These are phyloP conservation scores for Dactylellina sp. DNA, from an alignment of 2,329 filamentous ascomycete species.

Conservation along the genomic window DNA sequence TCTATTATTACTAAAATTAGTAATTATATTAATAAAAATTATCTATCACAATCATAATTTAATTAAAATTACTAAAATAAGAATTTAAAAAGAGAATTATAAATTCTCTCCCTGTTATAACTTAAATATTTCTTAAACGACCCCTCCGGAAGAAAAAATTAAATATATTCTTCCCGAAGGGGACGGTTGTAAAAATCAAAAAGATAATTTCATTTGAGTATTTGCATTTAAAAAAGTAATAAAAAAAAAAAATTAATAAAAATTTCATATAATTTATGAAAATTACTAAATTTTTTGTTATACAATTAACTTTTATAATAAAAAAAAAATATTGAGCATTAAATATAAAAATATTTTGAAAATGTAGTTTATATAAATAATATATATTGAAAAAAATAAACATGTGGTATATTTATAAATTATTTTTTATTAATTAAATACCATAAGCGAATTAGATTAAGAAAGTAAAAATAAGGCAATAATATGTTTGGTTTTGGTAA, in stretches of 20 bases:
- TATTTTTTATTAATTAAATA: constrained; percentile 11
- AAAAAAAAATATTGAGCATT: neutral
- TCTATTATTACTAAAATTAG: constrained; percentile 3
- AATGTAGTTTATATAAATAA: constrained; percentile 13
- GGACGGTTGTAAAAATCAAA: too few species aligned
- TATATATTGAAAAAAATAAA: constrained; percentile 24
- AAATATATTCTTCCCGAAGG: too few species aligned
- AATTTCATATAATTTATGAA: constrained; percentile 3
- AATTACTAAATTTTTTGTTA: neutral
- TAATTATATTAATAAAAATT: too few species aligned
- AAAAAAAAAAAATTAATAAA: constrained; percentile 6
- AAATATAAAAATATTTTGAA: constrained; percentile 12
- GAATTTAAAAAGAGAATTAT: too few species aligned
- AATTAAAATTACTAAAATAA: too few species aligned
- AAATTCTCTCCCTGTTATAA: too few species aligned
- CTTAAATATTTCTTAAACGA: too few species aligned
- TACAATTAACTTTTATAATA: constrained; percentile 3
- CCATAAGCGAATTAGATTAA: constrained; percentile 11
- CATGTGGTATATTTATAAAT: constrained; percentile 17
- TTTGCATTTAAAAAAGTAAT: constrained; percentile 1
- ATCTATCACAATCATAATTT: too few species aligned
- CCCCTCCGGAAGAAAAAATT: too few species aligned
- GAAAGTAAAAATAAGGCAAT: constrained; percentile 11
- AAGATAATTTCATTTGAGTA: neutral
- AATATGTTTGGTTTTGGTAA: constrained; percentile 12